A percentile compares a stretch with the other conserved stretches of the same genome.
These are phyloP conservation scores for Dalbergia oliveri DNA, from an alignment of 306 rosid species.

Conservation along the genomic window DNA sequence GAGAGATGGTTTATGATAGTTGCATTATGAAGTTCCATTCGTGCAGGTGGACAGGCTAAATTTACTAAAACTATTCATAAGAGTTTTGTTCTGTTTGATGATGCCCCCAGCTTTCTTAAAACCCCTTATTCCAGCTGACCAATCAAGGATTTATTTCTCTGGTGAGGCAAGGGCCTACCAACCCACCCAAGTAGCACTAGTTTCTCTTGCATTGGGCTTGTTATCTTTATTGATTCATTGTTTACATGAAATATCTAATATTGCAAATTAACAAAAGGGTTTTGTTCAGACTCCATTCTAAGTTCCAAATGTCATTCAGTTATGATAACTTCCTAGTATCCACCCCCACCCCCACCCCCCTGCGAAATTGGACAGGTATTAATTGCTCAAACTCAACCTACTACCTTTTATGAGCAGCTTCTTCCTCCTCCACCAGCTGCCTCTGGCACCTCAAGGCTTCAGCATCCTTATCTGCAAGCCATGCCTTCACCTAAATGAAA, in stretches of 20 bases:
- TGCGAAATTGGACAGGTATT: background rate
- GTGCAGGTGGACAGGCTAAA: constrained; percentile 2
- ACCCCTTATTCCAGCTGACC: constrained; percentile 12
- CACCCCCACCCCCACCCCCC: too few relatives aligned
- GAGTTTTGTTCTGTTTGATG: constrained; percentile 21
- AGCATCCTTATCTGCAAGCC: constrained; percentile 87
- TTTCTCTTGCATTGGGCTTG: constrained; percentile 25
- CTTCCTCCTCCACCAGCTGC: constrained; percentile 89
- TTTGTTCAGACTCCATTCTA: constrained; percentile 20
- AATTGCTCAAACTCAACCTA: constrained; percentile 27
- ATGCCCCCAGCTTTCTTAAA: constrained; percentile 37
- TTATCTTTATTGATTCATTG: background rate
- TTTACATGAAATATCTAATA: constrained; percentile 10
- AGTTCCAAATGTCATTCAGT: constrained; percentile 20
- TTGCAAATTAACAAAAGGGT: background rate
- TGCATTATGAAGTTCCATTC: constrained; percentile 18
- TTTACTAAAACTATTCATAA: constrained; percentile 1
- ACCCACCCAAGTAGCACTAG: constrained; percentile 25
- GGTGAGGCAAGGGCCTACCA: constrained; percentile 18
- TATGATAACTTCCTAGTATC: constrained; percentile 4
- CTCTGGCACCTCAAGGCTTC: constrained; percentile 87
- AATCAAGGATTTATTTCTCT: constrained; percentile 12
- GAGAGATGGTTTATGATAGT: too few relatives aligned
- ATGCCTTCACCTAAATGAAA: constrained; percentile 70
- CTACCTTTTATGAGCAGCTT: constrained; percentile 89